Conservation (phyloP, 1,139 yeast species). For the Pichia sp. region DNA sequence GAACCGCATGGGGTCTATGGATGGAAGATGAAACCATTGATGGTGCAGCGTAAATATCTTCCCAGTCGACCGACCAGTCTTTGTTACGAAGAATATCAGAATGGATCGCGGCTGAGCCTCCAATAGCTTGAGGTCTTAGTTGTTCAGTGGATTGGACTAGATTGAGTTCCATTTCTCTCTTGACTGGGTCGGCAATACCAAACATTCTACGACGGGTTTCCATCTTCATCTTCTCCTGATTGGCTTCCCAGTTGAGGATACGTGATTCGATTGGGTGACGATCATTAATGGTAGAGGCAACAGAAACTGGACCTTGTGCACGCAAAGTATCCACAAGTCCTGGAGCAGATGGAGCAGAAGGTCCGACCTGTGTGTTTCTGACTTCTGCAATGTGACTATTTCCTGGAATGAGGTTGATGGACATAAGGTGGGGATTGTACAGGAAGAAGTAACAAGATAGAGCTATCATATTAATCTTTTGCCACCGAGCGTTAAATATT, state of each 20-base stretch:
- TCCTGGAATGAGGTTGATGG: constrained; percentile 24
- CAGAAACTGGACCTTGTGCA: constrained; percentile 49
- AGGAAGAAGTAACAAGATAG: too few relatives aligned
- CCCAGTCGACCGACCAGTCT: constrained; percentile 83
- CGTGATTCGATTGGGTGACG: constrained; percentile 85
- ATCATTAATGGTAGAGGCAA: constrained; percentile 65
- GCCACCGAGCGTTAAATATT: too few relatives aligned
- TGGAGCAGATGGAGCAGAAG: constrained; percentile 51
- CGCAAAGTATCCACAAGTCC: constrained; percentile 52
- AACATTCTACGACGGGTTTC: constrained; percentile 76
- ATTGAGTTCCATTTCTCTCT: constrained; percentile 78
- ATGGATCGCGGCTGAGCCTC: constrained; percentile 34
- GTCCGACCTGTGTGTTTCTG: constrained; percentile 41
- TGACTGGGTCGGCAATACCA: constrained; percentile 92
- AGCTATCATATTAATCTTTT: too few relatives aligned
- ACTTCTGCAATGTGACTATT: constrained; percentile 13
- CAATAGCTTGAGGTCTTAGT: constrained; percentile 54
- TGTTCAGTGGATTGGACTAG: constrained; percentile 62
- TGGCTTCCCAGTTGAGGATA: constrained; percentile 69
- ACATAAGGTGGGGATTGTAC: background rate
- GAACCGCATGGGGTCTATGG: too few relatives aligned
- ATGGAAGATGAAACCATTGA: too few relatives aligned
- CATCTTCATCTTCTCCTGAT: constrained; percentile 61
- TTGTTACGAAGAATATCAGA: constrained; percentile 70
- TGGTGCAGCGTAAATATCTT: constrained; percentile 56